Evolutionary conservation across 225 moss, liverwort and hornwort genomes (phyloP).

Genomic region (Antitrichia curtipendula): DNA sequence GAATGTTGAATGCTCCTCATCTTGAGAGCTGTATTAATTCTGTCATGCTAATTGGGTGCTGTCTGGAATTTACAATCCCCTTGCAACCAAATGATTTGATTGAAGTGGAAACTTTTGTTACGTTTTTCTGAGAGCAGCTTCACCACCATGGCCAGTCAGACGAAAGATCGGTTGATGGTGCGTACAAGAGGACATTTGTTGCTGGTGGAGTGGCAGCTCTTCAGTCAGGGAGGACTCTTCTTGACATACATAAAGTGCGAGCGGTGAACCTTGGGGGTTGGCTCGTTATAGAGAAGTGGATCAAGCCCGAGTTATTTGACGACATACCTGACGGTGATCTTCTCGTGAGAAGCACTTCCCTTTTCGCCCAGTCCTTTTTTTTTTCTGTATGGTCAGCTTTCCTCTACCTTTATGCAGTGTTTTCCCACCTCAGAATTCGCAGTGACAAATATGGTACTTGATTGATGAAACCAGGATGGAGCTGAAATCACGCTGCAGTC

Average conservation of each 20-base stretch:
- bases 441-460: neutral
- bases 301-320: slow-evolving; percentile 33
- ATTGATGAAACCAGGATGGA: slow-evolving; percentile 26
- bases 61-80: neutral
- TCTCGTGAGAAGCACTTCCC: slow-evolving; percentile 8
- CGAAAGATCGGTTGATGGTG: neutral
- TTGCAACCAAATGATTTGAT: neutral
- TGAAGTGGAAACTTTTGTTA: neutral
- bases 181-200: neutral
- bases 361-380: neutral
- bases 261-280: slow-evolving; percentile 38
- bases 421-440: neutral
- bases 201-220: slow-evolving; percentile 17
- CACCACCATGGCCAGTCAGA: slow-evolving; percentile 1
- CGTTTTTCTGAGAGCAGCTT: neutral
- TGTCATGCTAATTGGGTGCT: neutral
- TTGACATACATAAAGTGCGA: slow-evolving; percentile 7
- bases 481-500: slow-evolving; percentile 29
- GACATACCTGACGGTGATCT: slow-evolving; percentile 36
- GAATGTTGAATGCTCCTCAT: neutral
- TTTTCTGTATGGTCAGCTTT: neutral
- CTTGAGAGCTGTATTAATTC: neutral
- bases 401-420: neutral
- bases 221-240: slow-evolving; percentile 1
- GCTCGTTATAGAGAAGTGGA: slow-evolving; percentile 48